Conservation (phyloP, 2,329 filamentous ascomycete genomes). For the Penicillium sp. region DNA sequence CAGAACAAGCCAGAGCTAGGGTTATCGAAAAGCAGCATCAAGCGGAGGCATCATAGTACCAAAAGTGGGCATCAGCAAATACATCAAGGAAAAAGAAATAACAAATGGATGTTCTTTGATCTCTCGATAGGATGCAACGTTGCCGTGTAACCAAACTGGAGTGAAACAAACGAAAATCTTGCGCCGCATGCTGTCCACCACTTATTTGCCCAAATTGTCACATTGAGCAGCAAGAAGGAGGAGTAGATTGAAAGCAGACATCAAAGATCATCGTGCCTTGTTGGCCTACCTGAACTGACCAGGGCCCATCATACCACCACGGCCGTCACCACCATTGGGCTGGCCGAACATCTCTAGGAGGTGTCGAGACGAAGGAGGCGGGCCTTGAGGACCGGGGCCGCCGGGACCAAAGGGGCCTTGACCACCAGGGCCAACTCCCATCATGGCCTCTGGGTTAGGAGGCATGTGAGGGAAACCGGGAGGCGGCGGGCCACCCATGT, state of each 20-base stretch:
- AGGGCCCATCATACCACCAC: slow-evolving; percentile 47
- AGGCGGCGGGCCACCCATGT: slow-evolving; percentile 50
- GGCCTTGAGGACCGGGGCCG: slow-evolving; percentile 44
- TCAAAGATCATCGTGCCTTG: background rate
- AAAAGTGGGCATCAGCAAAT: slow-evolving; percentile 27
- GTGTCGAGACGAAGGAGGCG: slow-evolving; percentile 47
- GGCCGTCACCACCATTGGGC: slow-evolving; percentile 41
- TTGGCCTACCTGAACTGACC: slow-evolving; percentile 31
- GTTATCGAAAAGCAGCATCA: slow-evolving; percentile 16
- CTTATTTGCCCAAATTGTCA: slow-evolving; percentile 22
- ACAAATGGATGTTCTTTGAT: slow-evolving; percentile 24
- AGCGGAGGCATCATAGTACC: slow-evolving; percentile 23
- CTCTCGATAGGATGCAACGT: slow-evolving; percentile 26
- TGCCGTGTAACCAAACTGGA: slow-evolving; percentile 21
- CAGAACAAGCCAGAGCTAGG: slow-evolving; percentile 22
- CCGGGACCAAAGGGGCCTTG: slow-evolving; percentile 46
- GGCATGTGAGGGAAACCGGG: slow-evolving; percentile 50
- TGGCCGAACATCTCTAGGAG: slow-evolving; percentile 54
- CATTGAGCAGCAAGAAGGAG: slow-evolving; percentile 14
- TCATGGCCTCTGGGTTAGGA: slow-evolving; percentile 46
- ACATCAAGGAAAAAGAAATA: slow-evolving; percentile 13
- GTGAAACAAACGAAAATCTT: slow-evolving; percentile 16
- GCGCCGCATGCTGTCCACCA: slow-evolving; percentile 19
- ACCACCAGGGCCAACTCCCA: slow-evolving; percentile 44
- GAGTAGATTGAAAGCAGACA: slow-evolving; percentile 3